Conservation (phyloP, 228 moss, liverwort and hornwort species). For the Sphagnum magellanicum region DNA sequence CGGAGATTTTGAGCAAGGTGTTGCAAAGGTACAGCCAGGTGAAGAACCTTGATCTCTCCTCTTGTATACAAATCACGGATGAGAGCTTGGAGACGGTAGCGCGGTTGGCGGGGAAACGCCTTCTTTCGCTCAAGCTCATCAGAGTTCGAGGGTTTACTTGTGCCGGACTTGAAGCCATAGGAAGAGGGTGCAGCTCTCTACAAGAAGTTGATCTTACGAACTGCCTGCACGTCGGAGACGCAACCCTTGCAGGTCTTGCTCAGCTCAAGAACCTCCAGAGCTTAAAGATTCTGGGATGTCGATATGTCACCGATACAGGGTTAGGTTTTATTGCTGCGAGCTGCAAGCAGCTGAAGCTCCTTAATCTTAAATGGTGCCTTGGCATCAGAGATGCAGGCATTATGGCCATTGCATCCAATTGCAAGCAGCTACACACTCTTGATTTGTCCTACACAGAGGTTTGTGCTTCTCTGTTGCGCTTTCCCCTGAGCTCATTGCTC, state of each 20-base stretch:
- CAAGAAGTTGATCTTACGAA: slow-evolving; percentile 57
- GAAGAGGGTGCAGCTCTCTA: slow-evolving; percentile 22
- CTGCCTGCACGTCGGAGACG: slow-evolving; percentile 52
- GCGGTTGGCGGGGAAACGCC: slow-evolving; percentile 23
- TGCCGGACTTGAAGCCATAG: slow-evolving; percentile 28
- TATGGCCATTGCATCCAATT: slow-evolving; percentile 45
- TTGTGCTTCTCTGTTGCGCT: background rate
- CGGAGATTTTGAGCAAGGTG: slow-evolving; percentile 45
- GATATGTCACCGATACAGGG: slow-evolving; percentile 53
- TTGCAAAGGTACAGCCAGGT: slow-evolving; percentile 40
- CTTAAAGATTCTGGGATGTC: slow-evolving; percentile 52
- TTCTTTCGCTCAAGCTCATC: slow-evolving; percentile 48
- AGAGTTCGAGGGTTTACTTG: slow-evolving; percentile 36
- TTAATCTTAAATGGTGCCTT: slow-evolving; percentile 56
- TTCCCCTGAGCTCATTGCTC: background rate
- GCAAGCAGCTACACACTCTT: slow-evolving; percentile 50
- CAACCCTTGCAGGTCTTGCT: slow-evolving; percentile 32
- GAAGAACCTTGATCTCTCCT: slow-evolving; percentile 59
- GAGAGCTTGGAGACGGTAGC: slow-evolving; percentile 41
- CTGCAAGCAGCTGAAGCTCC: slow-evolving; percentile 48
- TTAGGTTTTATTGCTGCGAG: slow-evolving; percentile 33
- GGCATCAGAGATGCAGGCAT: slow-evolving; percentile 61
- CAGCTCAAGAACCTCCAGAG: slow-evolving; percentile 46
- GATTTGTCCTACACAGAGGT: slow-evolving; percentile 82
- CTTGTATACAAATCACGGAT: slow-evolving; percentile 56